Evolutionary conservation across 352 stramenopile species (phyloP).

Genomic region (Pythium rhizo-oryzae): DNA sequence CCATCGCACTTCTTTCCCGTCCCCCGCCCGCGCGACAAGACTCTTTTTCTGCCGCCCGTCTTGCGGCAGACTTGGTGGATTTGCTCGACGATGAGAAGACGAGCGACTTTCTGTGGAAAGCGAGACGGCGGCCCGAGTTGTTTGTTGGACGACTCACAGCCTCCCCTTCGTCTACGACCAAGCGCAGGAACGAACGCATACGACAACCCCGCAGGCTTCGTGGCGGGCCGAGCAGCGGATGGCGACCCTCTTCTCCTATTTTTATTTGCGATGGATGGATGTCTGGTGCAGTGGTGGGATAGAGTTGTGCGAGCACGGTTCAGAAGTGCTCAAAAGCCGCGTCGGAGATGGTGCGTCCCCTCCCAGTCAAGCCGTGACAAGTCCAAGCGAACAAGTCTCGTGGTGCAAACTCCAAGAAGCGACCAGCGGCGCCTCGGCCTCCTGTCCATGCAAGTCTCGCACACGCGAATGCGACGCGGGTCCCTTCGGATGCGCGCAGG

Average conservation of each 20-base stretch:
- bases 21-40: slow-evolving; percentile 10
- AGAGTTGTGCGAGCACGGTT: slow-evolving; percentile 26
- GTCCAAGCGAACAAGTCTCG: no score
- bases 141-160: slow-evolving; percentile 4
- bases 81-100: slow-evolving; percentile 32
- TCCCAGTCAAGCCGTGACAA: neutral
- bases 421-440: no score
- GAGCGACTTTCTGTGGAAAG: slow-evolving; percentile 13
- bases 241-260: slow-evolving; percentile 23
- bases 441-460: no score
- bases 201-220: slow-evolving; percentile 14
- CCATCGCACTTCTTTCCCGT: slow-evolving; percentile 3
- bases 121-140: neutral
- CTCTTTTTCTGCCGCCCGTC: slow-evolving; percentile 2
- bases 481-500: neutral
- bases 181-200: neutral
- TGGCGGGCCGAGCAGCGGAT: slow-evolving; percentile 17
- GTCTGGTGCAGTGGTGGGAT: slow-evolving; percentile 30
- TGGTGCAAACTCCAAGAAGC: no score
- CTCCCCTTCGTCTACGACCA: neutral
- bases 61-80: slow-evolving; percentile 8
- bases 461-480: neutral
- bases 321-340: slow-evolving; percentile 24
- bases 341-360: neutral
- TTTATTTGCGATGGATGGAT: slow-evolving; percentile 33